Evolutionary conservation across 257 asterid genomes (phyloP).

Genomic region (Jaltomata sinuosa): DNA sequence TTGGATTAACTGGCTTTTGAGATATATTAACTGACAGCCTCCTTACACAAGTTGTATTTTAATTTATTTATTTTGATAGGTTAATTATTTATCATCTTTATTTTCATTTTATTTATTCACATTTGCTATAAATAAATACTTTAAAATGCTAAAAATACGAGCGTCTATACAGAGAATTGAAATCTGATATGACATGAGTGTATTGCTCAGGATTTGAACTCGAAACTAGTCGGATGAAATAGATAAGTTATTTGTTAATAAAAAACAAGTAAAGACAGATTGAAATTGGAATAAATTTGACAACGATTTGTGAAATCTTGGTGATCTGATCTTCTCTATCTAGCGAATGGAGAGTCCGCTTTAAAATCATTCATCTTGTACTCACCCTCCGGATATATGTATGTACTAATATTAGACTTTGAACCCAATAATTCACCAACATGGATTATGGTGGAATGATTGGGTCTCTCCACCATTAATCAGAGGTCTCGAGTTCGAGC

Average conservation of each 20-base stretch:
- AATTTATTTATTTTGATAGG: not conserved
- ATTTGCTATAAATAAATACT: too few relatives aligned
- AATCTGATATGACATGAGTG: too few relatives aligned
- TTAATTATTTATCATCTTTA: too few relatives aligned
- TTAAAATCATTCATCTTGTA: not conserved
- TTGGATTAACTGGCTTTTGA: not conserved
- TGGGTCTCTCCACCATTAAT: too few relatives aligned
- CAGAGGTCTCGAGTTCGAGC: too few relatives aligned
- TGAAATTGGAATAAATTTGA: not conserved
- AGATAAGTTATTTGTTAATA: not conserved
- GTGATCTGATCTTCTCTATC: not conserved
- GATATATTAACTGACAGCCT: not conserved
- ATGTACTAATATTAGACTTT: not conserved
- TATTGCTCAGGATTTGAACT: not conserved
- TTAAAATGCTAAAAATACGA: too few relatives aligned
- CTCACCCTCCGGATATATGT: not conserved
- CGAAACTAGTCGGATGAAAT: not conserved
- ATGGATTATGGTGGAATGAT: too few relatives aligned
- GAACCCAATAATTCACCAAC: not conserved
- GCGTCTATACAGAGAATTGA: too few relatives aligned
- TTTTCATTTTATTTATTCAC: too few relatives aligned
- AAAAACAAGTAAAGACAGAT: not conserved
- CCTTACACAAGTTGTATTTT: not conserved
- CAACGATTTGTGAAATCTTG: not conserved
- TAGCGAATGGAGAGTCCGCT: not conserved